phyloP scores from a whole-genome alignment of 345 rosid species.

The Linum tenue region DNA sequence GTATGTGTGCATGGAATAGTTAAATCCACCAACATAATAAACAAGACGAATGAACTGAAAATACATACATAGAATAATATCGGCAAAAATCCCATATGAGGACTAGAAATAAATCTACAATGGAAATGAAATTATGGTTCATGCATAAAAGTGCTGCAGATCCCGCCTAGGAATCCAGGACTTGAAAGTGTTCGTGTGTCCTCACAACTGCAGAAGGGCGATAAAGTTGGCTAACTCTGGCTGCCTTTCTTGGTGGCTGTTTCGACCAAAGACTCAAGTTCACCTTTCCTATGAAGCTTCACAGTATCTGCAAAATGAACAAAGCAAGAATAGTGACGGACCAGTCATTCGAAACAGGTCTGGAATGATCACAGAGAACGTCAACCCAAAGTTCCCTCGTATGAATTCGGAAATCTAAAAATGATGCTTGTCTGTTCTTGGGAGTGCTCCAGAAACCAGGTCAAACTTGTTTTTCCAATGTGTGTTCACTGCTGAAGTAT shows the following conservation, averaged over 20 bases:
- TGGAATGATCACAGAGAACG: too few relatives aligned
- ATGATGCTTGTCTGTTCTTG: not conserved
- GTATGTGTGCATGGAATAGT: too few relatives aligned
- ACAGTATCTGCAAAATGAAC: slow-evolving; percentile 58
- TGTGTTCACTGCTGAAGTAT: too few relatives aligned
- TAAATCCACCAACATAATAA: too few relatives aligned
- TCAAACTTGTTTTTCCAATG: too few relatives aligned
- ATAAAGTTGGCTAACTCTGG: slow-evolving; percentile 15
- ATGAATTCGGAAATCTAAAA: not conserved
- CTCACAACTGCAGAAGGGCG: not conserved
- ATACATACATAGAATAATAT: too few relatives aligned
- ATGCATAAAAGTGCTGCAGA: too few relatives aligned
- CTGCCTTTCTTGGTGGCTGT: slow-evolving; percentile 39
- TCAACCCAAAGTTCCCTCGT: too few relatives aligned
- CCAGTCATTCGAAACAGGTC: too few relatives aligned
- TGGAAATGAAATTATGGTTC: not conserved
- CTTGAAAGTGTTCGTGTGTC: not conserved
- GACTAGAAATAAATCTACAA: not conserved
- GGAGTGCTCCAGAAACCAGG: too few relatives aligned
- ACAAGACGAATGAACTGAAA: too few relatives aligned
- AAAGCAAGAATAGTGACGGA: slow-evolving; percentile 2
- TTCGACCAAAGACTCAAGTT: slow-evolving; percentile 51
- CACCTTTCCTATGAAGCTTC: slow-evolving; percentile 62
- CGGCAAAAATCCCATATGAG: not conserved
- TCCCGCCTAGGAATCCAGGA: not conserved